These are phyloP conservation scores for Fusarium chlamydosporum DNA, from an alignment of 2,329 filamentous ascomycete species.

Conservation along the genomic window DNA sequence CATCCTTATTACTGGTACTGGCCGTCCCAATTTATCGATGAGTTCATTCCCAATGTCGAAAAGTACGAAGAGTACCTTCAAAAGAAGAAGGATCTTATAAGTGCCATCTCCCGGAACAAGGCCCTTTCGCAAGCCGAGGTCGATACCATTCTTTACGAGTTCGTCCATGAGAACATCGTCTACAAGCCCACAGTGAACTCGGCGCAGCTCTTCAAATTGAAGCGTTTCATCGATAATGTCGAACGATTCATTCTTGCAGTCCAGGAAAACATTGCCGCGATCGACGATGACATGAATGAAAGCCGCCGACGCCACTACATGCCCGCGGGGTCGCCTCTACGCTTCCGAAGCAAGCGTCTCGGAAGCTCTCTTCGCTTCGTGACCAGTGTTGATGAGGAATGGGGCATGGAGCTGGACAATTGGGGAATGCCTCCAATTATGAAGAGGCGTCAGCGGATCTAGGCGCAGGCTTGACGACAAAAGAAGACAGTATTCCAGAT, in stretches of 20 bases:
- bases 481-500: neutral
- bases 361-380: conserved; percentile 45
- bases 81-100: neutral
- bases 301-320: neutral
- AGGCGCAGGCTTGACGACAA: neutral
- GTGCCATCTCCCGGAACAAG: neutral
- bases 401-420: conserved; percentile 10
- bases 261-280: neutral
- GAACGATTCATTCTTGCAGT: conserved; percentile 9
- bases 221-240: conserved; percentile 21
- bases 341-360: conserved; percentile 41
- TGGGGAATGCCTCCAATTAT: conserved; percentile 32
- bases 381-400: conserved; percentile 38
- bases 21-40: neutral
- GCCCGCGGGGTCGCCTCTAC: neutral
- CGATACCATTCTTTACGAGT: neutral
- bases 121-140: neutral
- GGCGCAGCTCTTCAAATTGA: neutral
- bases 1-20: conserved; percentile 4
- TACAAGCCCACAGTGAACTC: neutral
- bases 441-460: conserved; percentile 24
- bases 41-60: neutral
- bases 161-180: neutral
- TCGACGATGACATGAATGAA: neutral
- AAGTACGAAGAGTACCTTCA: neutral